Evolutionary conservation across 2,329 filamentous ascomycete species (phyloP).

Genomic region (Raffaelea deltoideospora): DNA sequence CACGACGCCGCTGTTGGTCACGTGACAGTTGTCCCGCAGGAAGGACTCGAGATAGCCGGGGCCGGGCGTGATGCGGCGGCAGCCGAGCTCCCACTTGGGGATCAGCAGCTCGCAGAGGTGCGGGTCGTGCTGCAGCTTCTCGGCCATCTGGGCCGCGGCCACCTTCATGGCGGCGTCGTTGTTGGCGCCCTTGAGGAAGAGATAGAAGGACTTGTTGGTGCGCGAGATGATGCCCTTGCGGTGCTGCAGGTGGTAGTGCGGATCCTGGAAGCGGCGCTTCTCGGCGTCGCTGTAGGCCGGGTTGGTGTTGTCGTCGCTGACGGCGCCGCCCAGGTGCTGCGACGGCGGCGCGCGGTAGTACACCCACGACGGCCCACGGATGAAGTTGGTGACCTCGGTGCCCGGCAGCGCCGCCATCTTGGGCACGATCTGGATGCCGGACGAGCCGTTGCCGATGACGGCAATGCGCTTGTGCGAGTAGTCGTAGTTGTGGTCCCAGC

Average conservation of each 20-base stretch:
- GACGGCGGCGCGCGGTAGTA: slow-evolving; percentile 36
- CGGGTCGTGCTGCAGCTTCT: slow-evolving; percentile 3
- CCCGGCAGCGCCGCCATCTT: slow-evolving; percentile 20
- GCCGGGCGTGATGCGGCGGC: slow-evolving; percentile 33
- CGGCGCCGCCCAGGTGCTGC: too few relatives aligned
- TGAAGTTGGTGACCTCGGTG: slow-evolving; percentile 15
- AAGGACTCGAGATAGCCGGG: slow-evolving; percentile 32
- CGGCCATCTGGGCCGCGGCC: slow-evolving; percentile 11
- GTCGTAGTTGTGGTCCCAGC: slow-evolving; percentile 34
- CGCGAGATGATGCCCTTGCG: slow-evolving; percentile 17
- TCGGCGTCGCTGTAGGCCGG: too few relatives aligned
- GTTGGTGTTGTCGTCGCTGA: not conserved
- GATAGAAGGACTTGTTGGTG: slow-evolving; percentile 18
- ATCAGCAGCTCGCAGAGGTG: slow-evolving; percentile 34
- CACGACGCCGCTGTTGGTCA: slow-evolving; percentile 29
- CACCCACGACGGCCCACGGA: slow-evolving; percentile 34
- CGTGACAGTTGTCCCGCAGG: slow-evolving; percentile 28
- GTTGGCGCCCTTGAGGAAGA: slow-evolving; percentile 5
- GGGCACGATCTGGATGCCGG: slow-evolving; percentile 38
- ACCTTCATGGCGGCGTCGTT: slow-evolving; percentile 17
- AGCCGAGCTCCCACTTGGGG: slow-evolving; percentile 32
- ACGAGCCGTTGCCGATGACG: slow-evolving; percentile 42
- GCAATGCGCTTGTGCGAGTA: slow-evolving; percentile 34
- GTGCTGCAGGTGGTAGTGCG: slow-evolving; percentile 6
- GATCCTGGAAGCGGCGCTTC: slow-evolving; percentile 2